phyloP scores from a whole-genome alignment of 2,329 filamentous ascomycete species.

The Alternaria sp. region DNA sequence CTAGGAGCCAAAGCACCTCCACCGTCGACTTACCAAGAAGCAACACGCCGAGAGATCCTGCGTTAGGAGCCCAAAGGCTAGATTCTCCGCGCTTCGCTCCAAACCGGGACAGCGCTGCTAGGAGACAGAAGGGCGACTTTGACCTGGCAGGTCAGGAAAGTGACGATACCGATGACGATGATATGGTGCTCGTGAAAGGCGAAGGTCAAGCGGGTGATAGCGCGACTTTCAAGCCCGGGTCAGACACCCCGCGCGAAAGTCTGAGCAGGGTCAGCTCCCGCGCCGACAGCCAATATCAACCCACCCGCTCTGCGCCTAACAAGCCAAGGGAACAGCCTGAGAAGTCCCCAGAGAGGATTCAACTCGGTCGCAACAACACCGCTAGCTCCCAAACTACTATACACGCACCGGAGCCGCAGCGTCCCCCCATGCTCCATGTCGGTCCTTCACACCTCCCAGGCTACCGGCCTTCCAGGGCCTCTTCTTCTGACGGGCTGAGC shows the following conservation, averaged over 20 bases:
- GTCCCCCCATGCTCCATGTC: conserved; percentile 51
- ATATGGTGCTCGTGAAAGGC: conserved; percentile 35
- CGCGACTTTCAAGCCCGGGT: conserved; percentile 26
- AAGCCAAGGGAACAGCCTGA: conserved; percentile 30
- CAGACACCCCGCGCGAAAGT: conserved; percentile 32
- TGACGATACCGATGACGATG: conserved; percentile 44
- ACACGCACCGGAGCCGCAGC: conserved; percentile 38
- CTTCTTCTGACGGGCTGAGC: conserved; percentile 54
- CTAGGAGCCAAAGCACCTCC: conserved; percentile 27
- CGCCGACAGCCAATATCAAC: conserved; percentile 32
- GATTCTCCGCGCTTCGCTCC: conserved; percentile 29
- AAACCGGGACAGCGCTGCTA: conserved; percentile 24
- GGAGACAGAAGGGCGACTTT: conserved; percentile 31
- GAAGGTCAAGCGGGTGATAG: conserved; percentile 28
- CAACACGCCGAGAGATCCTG: conserved; percentile 23
- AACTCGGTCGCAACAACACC: conserved; percentile 22
- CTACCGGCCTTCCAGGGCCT: conserved; percentile 54
- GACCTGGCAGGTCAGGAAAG: conserved; percentile 37
- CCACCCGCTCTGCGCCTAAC: conserved; percentile 24
- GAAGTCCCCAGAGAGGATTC: conserved; percentile 29
- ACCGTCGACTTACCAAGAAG: conserved; percentile 27
- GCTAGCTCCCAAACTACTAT: conserved; percentile 33
- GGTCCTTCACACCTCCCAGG: conserved; percentile 57
- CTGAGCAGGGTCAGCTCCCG: conserved; percentile 30
- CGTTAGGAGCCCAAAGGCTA: conserved; percentile 12